Evolutionary conservation across 2,329 filamentous ascomycete genomes (phyloP).

Genomic region (Ciborinia camelliae): DNA sequence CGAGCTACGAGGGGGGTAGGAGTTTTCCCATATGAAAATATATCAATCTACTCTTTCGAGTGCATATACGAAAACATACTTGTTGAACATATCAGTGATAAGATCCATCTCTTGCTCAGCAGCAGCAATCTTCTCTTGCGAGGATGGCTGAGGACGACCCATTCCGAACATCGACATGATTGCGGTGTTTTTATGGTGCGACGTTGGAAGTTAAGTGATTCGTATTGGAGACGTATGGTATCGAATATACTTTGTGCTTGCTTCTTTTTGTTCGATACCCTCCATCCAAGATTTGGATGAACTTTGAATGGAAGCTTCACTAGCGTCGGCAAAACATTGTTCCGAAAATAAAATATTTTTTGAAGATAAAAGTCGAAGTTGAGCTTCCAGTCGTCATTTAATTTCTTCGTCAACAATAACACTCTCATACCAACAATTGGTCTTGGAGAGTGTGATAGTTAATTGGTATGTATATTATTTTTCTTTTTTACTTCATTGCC

Average conservation of each 20-base stretch:
- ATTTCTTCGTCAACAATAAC: not conserved
- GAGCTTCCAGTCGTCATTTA: not conserved
- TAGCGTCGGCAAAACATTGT: constrained; percentile 7
- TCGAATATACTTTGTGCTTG: not conserved
- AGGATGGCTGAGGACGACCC: constrained; percentile 77
- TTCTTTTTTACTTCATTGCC: not conserved
- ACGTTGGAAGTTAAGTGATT: not conserved
- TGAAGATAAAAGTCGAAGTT: constrained; percentile 5
- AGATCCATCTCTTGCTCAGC: constrained; percentile 98
- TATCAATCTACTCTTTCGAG: constrained; percentile 2
- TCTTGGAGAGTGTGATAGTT: not conserved
- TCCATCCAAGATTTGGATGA: not conserved
- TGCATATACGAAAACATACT: constrained; percentile 53
- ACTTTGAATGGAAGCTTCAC: constrained; percentile 9
- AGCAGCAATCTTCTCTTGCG: constrained; percentile 94
- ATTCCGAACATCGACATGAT: constrained; percentile 73
- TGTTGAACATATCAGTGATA: constrained; percentile 96
- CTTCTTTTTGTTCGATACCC: not conserved
- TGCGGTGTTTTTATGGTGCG: constrained; percentile 24
- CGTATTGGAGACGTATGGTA: not conserved
- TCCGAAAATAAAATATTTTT: constrained; percentile 6
- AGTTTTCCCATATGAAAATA: not conserved
- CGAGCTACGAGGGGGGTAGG: not conserved
- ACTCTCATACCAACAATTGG: constrained; percentile 9
- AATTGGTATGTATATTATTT: not conserved